Evolutionary conservation across 2,329 filamentous ascomycete species (phyloP).

Genomic region (Monilinia fructigena): DNA sequence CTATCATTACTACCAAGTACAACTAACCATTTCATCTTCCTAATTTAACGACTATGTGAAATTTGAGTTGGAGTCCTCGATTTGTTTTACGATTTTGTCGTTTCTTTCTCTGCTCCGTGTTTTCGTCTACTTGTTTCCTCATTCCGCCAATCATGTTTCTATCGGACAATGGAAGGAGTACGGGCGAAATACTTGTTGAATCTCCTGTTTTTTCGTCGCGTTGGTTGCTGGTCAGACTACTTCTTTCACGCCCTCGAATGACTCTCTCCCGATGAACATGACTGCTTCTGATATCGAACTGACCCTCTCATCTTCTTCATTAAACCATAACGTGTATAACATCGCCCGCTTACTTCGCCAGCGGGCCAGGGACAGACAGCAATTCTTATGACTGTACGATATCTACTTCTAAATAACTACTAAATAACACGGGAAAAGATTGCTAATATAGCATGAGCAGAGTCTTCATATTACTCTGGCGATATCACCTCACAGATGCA

Average conservation of each 20-base stretch:
- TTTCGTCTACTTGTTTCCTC: constrained; percentile 10
- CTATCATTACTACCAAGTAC: not conserved
- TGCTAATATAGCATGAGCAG: constrained; percentile 23
- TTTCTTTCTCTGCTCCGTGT: not conserved
- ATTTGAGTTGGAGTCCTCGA: not conserved
- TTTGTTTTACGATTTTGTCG: not conserved
- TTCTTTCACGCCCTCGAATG: constrained; percentile 32
- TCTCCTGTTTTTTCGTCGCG: constrained; percentile 26
- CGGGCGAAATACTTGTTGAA: constrained; percentile 28
- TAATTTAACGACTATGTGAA: constrained; percentile 15
- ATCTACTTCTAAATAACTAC: not conserved
- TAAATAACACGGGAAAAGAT: not conserved
- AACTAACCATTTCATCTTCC: not conserved
- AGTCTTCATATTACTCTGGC: constrained; percentile 21
- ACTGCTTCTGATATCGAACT: constrained; percentile 26
- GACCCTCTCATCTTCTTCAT: constrained; percentile 22
- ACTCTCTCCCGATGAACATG: constrained; percentile 29
- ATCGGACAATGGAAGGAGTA: constrained; percentile 34
- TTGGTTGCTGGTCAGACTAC: constrained; percentile 31
- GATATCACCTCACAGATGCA: constrained; percentile 20
- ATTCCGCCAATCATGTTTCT: constrained; percentile 31
- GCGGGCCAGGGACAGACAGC: constrained; percentile 31
- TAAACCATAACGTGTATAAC: constrained; percentile 24
- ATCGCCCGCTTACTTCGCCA: constrained; percentile 35
- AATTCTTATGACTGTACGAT: constrained; percentile 29